Conservation (phyloP, 2,329 filamentous ascomycete species). For the Bipolaris oryzae region DNA sequence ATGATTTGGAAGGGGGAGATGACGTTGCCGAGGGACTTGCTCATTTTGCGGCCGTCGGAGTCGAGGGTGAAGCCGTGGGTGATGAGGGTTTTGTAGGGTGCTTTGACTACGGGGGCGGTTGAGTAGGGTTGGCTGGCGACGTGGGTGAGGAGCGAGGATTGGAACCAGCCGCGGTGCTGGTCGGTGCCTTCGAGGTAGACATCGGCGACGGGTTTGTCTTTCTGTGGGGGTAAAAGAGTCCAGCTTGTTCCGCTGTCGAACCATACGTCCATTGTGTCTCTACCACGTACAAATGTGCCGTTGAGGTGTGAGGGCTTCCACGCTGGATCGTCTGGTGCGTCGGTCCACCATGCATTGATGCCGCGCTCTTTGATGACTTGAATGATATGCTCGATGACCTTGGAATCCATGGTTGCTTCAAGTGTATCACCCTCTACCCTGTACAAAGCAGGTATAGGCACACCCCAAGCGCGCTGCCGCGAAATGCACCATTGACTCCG, state of each 20-base stretch:
- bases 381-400: constrained; percentile 85
- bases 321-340: constrained; percentile 71
- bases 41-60: constrained; percentile 93
- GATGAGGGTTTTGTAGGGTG: constrained; percentile 87
- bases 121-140: constrained; percentile 64
- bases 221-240: constrained; percentile 56
- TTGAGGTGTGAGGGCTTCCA: constrained; percentile 75
- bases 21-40: constrained; percentile 91
- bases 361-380: constrained; percentile 75
- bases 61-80: constrained; percentile 97
- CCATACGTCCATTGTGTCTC: constrained; percentile 99
- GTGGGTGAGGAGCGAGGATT: constrained; percentile 89
- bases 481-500: constrained; percentile 98
- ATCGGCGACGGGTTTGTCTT: constrained; percentile 65
- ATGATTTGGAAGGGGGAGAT: constrained; percentile 83
- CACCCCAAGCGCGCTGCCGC: constrained; percentile 92
- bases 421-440: constrained; percentile 64
- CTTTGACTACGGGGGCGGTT: constrained; percentile 42
- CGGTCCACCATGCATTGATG: constrained; percentile 94
- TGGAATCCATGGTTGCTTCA: constrained; percentile 76
- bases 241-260: constrained; percentile 98
- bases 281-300: constrained; percentile 72
- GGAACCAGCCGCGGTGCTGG: constrained; percentile 98
- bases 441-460: constrained; percentile 92
- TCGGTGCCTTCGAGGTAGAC: constrained; percentile 94